Evolutionary conservation across 2,329 filamentous ascomycete genomes (phyloP), one percentile per base, ranked within the genome.

Genomic region (Didymella exigua): DNA sequence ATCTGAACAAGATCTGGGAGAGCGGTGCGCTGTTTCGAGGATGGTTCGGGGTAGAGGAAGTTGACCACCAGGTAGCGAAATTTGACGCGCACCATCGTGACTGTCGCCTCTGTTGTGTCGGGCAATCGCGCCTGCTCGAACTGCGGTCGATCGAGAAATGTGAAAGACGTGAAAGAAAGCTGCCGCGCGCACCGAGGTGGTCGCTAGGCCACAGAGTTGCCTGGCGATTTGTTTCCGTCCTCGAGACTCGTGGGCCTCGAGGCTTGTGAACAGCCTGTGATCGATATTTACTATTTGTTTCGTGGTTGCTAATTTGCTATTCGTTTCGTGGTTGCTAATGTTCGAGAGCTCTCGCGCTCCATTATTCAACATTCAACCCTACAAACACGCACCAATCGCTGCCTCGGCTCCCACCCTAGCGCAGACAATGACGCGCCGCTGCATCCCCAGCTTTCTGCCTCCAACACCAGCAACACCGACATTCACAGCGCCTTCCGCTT

Each of bases 1-100:
- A 96, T 88, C 49, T 87, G 81, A 24, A 98, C 78, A 54, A 89
- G 81, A 40, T 78, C 85, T 75, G 71, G 89, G 75, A 69, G 82
- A 65, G 63, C 76, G 29, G 65, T 62, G 40, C 62, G 65, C 71
- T 54, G 49, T 19, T 66, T 68, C 44, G 53, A 73, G 69, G 58
- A 56, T 11, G 84, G 78, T 6, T 86, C 82, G 0, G 93, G 91
- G 69, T 97, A 97, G 41, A 98, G 82, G 62, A 98, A 92, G 72
- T 96, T 91, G 59, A 98, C 86, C n/a, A 98, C 86, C 16, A 99
- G 84, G 75, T 99, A 99, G 68, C 95, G 88, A 76, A 96, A 89
- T 77, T 99, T 99, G 65, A 98, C 86, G 71, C 95, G 91, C 56
- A 99, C 95, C 95, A 99, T 97, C 7, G 34, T 31, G 36, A 18